Evolutionary conservation across 2,329 filamentous ascomycete genomes (phyloP), one percentile per base, ranked within the genome.

Genomic region (Colletotrichum sp.): DNA sequence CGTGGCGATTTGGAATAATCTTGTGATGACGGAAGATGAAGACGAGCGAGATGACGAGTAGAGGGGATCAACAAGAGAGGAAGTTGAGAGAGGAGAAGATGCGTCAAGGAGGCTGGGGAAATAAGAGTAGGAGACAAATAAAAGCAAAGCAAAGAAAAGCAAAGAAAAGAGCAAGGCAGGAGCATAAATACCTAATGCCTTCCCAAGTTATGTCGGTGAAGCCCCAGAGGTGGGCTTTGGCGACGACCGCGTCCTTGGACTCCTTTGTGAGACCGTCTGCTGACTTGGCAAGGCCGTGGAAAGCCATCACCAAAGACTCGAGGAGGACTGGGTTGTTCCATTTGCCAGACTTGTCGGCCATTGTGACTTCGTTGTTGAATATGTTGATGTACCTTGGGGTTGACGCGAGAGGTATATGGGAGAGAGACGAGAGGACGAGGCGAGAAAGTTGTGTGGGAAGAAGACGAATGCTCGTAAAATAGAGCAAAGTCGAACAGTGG

Each of bases 151-250:
- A 12, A 13, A 26, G 21, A 18, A 12, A 13, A 28, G 21, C 15
- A 52, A 36, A 59, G 18, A 15, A 52, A 36, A 59, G 18, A 15
- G 9, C 5, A 52, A 39, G 36, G 49, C 52, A 39, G 21, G 49
- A 60, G 67, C 24, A 12, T 18, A 12, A 44, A 59, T 83, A 88
- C 88, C 88, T 86, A 66, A 89, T 82, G 2, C 81, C 86, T 34
- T 89, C 85, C 86, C 87, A 89, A 5, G 84, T 85, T n/a, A 86
- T 28, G 28, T 75, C 84, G 8, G 77, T 75, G 67, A 84, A 80
- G 9, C 86, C 83, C 8, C 78, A 78, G 15, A 77, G 57, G n/a
- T 80, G 78, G 71, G 88, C 80, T n/a, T 82, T 82, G 9, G 76
- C 76, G 62, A 83, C 80, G 65, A 88, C 79, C 2, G 79, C 79